Evolutionary conservation across 352 stramenopile genomes (phyloP).

Genomic region (Achlya hypogyna): DNA sequence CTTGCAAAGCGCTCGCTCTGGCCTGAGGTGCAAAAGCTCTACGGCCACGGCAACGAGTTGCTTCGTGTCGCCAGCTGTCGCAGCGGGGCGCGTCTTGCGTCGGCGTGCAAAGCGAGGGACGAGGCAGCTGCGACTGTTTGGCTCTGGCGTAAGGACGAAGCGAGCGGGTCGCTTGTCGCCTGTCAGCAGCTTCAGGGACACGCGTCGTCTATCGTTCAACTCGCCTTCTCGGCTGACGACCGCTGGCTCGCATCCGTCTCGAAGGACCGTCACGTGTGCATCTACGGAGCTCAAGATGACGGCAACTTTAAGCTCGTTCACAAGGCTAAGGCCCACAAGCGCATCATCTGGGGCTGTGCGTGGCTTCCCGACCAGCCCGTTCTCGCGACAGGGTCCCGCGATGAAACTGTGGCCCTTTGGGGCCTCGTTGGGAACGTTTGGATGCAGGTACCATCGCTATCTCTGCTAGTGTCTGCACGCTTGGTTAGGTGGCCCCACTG

Average conservation of each 20-base stretch:
- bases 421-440: slow-evolving; percentile 21
- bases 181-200: slow-evolving; percentile 40
- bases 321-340: slow-evolving; percentile 55
- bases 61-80: slow-evolving; percentile 53
- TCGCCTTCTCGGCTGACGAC: slow-evolving; percentile 62
- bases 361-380: slow-evolving; percentile 51
- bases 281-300: slow-evolving; percentile 30
- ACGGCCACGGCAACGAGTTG: slow-evolving; percentile 74
- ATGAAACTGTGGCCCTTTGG: slow-evolving; percentile 61
- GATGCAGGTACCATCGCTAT: slow-evolving; percentile 8
- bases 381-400: slow-evolving; percentile 51
- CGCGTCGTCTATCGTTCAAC: slow-evolving; percentile 70
- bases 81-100: slow-evolving; percentile 43
- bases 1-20: slow-evolving; percentile 58
- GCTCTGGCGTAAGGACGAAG: slow-evolving; percentile 54
- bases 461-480: neutral
- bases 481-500: slow-evolving; percentile 11
- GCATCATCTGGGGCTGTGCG: slow-evolving; percentile 73
- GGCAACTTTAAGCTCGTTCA: slow-evolving; percentile 32
- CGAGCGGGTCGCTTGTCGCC: slow-evolving; percentile 29
- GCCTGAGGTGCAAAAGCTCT: slow-evolving; percentile 67
- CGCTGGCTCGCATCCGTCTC: slow-evolving; percentile 54
- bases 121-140: slow-evolving; percentile 51
- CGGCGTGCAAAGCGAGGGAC: slow-evolving; percentile 65
- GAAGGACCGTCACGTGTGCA: slow-evolving; percentile 58